Evolutionary conservation across 164 flowering plant species (phyloP), one percentile per base, ranked within the genome.

Genomic region (Magnolia sinica): DNA sequence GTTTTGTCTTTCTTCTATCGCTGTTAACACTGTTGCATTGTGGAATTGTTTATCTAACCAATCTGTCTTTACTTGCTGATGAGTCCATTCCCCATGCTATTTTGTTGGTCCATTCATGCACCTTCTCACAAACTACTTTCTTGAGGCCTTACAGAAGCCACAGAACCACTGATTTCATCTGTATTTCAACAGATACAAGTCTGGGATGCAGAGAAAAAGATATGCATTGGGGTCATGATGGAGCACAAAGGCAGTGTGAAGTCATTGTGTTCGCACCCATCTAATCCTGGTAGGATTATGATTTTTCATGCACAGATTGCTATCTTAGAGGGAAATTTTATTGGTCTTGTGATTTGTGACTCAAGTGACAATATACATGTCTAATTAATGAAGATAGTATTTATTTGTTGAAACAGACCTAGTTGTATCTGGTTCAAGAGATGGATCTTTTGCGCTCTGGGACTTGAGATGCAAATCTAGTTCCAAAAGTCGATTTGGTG

Each of bases 371-470:
- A 37, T 31, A 70, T 4, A 23, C 3, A 4, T 55, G 18, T 3
- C 1, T 71, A 50, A 20, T 13, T 20, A 14, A 71, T 71, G 73
- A 51, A 50, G 2, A 16, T 24, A 67, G 8, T 18, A 31, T 71
- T 59, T 7, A 22, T 79, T 37, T 13, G 37, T 18, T 73, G 50
- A 65, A 64, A 50, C 86, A 96, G 99, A 89, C 79, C 79, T 94
- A 65, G 6, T 94, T 76, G 85, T 91, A 68, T 94, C 99, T 82
- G 99, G 97, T 78, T 92, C 99, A 79, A 91, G 99, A 81, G 99
- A 96, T 86, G 99, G 99, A 49, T 91, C 93, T 16, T 89, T 96
- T 84, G 91, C 91, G 64, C 79, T 91, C 11, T 96, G 99, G 99
- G 99, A 96, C 77, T 77, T 91, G 79, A 88, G 99, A 83, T 88